These are phyloP conservation scores for Aegilops umbellulata DNA, from an alignment of 176 grass and related monocot species.

Conservation along the genomic window DNA sequence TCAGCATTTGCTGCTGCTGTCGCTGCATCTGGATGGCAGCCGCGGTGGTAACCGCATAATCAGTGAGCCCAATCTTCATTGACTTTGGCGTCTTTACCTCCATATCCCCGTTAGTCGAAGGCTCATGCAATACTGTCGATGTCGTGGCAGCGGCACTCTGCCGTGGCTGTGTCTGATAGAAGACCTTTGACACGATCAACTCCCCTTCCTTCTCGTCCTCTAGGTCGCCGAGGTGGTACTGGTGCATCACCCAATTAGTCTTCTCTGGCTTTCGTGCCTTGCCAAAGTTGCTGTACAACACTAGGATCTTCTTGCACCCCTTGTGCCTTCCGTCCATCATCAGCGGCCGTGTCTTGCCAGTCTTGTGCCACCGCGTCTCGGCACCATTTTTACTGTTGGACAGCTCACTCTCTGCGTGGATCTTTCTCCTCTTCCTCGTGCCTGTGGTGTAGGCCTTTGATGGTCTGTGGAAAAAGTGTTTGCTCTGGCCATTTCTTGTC, in stretches of 20 bases:
- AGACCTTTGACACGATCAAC: constrained; percentile 83
- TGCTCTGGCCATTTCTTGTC: constrained; percentile 71
- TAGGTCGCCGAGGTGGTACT: constrained; percentile 81
- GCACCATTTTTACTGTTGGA: not conserved
- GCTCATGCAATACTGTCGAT: not conserved
- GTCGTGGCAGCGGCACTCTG: constrained; percentile 31
- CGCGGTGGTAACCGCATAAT: not conserved
- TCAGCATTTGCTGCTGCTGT: constrained; percentile 26
- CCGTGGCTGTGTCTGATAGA: constrained; percentile 77
- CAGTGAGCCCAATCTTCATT: not conserved
- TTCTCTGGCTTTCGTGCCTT: constrained; percentile 77
- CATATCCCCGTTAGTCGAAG: constrained; percentile 19
- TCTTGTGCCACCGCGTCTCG: constrained; percentile 90
- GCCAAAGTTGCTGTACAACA: constrained; percentile 79
- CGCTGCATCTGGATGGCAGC: constrained; percentile 15
- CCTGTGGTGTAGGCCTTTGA: constrained; percentile 88
- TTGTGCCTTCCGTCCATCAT: constrained; percentile 52
- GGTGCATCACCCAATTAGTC: constrained; percentile 98
- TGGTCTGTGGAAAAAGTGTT: constrained; percentile 93
- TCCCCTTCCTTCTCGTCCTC: constrained; percentile 91
- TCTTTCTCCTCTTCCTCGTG: constrained; percentile 85
- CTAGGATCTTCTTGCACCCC: constrained; percentile 97
- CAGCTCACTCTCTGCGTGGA: constrained; percentile 51
- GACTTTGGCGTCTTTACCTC: constrained; percentile 6
- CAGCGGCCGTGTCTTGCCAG: constrained; percentile 71